Conservation (phyloP, 306 rosid genomes). For the Canavalia ensiformis region DNA sequence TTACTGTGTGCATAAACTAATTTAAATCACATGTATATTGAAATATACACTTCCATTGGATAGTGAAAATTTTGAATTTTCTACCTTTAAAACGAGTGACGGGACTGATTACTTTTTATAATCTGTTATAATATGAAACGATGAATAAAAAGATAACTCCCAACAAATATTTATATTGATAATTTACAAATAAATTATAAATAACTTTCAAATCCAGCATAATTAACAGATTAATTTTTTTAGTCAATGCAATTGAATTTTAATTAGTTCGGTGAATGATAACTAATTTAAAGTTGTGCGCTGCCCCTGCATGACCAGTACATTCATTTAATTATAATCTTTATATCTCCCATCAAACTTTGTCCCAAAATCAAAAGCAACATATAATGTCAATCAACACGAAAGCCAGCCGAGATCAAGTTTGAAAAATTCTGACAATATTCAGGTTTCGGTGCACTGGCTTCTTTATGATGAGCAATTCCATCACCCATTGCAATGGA, state of each 20-base stretch:
- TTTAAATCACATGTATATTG: too few species aligned
- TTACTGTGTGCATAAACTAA: too few species aligned
- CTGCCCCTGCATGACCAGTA: neutral
- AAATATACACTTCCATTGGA: too few species aligned
- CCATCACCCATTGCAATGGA: conserved; percentile 35
- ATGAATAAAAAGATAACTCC: too few species aligned
- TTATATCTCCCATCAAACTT: conserved; percentile 1
- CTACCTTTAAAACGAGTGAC: too few species aligned
- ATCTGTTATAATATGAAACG: too few species aligned
- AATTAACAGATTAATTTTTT: neutral
- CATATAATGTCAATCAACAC: neutral
- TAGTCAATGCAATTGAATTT: neutral
- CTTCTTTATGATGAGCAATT: conserved; percentile 40
- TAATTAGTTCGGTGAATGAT: neutral
- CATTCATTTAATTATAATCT: conserved; percentile 5
- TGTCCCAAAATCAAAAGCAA: conserved; percentile 18
- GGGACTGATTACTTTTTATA: too few species aligned
- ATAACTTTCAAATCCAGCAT: neutral
- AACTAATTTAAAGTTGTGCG: neutral
- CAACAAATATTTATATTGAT: too few species aligned
- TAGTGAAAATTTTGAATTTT: too few species aligned
- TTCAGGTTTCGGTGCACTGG: conserved; percentile 32
- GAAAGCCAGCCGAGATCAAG: neutral
- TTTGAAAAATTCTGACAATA: conserved; percentile 44
- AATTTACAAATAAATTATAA: too few species aligned